These are phyloP conservation scores for Proteromonas lacertae DNA, from an alignment of 352 stramenopile species.

Conservation along the genomic window DNA sequence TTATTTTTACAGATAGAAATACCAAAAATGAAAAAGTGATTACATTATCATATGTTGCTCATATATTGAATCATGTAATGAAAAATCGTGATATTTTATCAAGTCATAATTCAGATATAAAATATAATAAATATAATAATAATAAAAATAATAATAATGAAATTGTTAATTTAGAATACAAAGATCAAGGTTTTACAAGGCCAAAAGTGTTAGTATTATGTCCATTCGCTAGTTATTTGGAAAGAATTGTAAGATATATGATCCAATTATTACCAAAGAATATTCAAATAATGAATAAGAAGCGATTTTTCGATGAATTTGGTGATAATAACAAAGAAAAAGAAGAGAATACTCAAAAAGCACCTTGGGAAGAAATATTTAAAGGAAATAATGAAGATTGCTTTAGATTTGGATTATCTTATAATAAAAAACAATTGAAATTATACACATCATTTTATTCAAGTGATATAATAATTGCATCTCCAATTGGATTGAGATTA, in stretches of 20 bases:
- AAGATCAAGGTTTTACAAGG: conserved; percentile 29
- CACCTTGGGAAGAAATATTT: conserved; percentile 10
- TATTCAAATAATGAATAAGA: conserved; percentile 8
- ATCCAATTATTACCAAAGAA: conserved; percentile 8
- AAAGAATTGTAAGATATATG: conserved; percentile 17
- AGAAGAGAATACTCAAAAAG: conserved; percentile 2
- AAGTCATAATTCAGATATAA: too few species aligned
- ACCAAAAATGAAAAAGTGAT: too few species aligned
- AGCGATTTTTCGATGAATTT: conserved; percentile 20
- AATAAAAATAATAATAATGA: too few species aligned
- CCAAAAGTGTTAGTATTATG: conserved; percentile 24
- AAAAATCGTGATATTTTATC: too few species aligned
- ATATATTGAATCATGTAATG: too few species aligned
- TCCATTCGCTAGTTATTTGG: conserved; percentile 18
- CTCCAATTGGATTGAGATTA: conserved; percentile 30
- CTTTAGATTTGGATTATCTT: conserved; percentile 21
- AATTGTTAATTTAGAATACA: too few species aligned
- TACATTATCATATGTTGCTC: too few species aligned
- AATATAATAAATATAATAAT: too few species aligned
- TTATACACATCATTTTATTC: conserved; percentile 35
- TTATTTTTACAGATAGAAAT: too few species aligned
- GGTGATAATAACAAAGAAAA: conserved; percentile 9
- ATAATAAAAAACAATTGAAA: conserved; percentile 10
- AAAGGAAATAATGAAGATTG: conserved; percentile 27
- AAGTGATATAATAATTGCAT: conserved; percentile 42